Evolutionary conservation across 1,284 basidiomycete species (phyloP).

Genomic region (Baeospora myosura): DNA sequence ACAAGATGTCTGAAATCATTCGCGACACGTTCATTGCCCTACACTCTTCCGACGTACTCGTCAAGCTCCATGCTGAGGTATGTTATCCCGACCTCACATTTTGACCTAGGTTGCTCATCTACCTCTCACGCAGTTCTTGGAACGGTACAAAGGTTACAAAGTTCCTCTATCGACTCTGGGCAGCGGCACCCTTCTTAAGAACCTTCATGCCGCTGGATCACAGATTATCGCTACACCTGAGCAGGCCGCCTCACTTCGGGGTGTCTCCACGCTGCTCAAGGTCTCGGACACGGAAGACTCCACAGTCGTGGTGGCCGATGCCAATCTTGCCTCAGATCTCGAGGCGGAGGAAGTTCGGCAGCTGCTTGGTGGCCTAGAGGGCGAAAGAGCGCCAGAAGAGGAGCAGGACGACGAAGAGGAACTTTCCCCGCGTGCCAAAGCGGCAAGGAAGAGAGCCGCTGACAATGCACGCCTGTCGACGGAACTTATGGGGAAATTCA

Average conservation of each 20-base stretch:
- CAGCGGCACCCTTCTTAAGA: slow-evolving; percentile 27
- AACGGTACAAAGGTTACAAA: slow-evolving; percentile 72
- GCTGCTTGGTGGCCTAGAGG: slow-evolving; percentile 13
- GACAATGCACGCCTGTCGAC: slow-evolving; percentile 21
- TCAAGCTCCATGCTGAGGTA: slow-evolving; percentile 54
- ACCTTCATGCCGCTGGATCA: slow-evolving; percentile 34
- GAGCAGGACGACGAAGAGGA: slow-evolving; percentile 17
- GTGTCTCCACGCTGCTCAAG: slow-evolving; percentile 24
- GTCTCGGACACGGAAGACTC: slow-evolving; percentile 21
- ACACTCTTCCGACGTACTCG: slow-evolving; percentile 82
- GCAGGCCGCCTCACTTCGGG: slow-evolving; percentile 28
- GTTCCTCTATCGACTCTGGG: slow-evolving; percentile 58
- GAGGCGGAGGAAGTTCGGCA: slow-evolving; percentile 14
- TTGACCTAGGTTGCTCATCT: too few relatives aligned
- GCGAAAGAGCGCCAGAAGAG: too few relatives aligned
- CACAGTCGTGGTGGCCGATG: slow-evolving; percentile 15
- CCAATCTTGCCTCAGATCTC: slow-evolving; percentile 15
- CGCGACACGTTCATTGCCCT: slow-evolving; percentile 91
- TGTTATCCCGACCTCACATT: slow-evolving; percentile 12
- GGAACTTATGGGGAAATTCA: slow-evolving; percentile 53
- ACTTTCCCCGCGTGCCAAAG: slow-evolving; percentile 16
- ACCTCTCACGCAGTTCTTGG: slow-evolving; percentile 48
- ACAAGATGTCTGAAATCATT: slow-evolving; percentile 85
- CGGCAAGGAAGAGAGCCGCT: slow-evolving; percentile 15
- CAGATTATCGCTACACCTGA: slow-evolving; percentile 33